Percentiles rank a stretch among this genome's conserved stretches.
These are phyloP conservation scores for Saksenaea oblongispora DNA, from an alignment of 371 early-diverging fungal species.

Conservation along the genomic window DNA sequence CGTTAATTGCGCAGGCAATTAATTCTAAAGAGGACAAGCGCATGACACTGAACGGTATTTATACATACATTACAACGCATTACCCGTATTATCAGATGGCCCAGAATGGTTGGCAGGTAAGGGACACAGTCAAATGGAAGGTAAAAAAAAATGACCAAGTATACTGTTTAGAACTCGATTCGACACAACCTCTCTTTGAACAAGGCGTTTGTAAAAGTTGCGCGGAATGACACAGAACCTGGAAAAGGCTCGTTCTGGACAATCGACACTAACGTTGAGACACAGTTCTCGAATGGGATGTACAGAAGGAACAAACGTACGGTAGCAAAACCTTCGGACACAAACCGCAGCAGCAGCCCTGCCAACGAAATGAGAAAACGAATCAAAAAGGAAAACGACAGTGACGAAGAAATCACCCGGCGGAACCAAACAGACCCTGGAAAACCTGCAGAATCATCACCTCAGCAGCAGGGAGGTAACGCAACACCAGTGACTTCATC, in stretches of 20 bases:
- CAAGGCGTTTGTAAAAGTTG: conserved; percentile 90
- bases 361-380: conserved; percentile 15
- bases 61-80: conserved; percentile 77
- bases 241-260: conserved; percentile 97
- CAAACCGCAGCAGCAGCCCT: conserved; percentile 2
- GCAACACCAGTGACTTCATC: background rate
- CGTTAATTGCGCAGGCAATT: conserved; percentile 88
- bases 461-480: background rate
- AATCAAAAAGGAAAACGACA: conserved; percentile 20
- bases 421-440: background rate
- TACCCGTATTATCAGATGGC: conserved; percentile 84
- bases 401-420: conserved; percentile 8
- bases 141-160: too few relatives aligned
- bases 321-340: conserved; percentile 4
- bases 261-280: conserved; percentile 36
- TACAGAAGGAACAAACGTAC: conserved; percentile 27
- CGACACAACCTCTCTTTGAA: conserved; percentile 96
- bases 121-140: too few relatives aligned
- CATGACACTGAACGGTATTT: conserved; percentile 85
- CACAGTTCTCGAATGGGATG: conserved; percentile 27
- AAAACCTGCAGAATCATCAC: background rate
- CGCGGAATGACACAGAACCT: conserved; percentile 80
- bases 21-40: conserved; percentile 68
- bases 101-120: conserved; percentile 86
- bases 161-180: conserved; percentile 81